Percentiles rank a stretch among this genome's conserved stretches.
phyloP scores from a whole-genome alignment of 2,329 filamentous ascomycete genomes.

The Ascocoryne sarcoides region DNA sequence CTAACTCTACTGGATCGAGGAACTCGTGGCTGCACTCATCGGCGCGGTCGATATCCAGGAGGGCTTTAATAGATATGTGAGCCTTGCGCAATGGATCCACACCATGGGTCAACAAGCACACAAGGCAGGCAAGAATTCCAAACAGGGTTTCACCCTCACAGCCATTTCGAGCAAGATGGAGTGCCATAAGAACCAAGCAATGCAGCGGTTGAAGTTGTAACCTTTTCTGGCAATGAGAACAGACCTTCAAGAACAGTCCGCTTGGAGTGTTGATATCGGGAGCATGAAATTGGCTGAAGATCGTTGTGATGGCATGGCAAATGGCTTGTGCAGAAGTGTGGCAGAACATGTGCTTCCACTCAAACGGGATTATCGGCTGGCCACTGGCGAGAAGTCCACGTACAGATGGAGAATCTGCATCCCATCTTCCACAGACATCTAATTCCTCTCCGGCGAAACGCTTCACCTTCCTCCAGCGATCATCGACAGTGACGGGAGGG shows the following conservation, averaged over 20 bases:
- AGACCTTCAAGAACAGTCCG: slow-evolving; percentile 13
- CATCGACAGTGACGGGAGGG: slow-evolving; percentile 24
- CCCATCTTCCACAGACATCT: slow-evolving; percentile 36
- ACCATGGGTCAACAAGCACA: slow-evolving; percentile 27
- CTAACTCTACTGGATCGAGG: slow-evolving; percentile 18
- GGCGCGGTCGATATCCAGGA: slow-evolving; percentile 4
- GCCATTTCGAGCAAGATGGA: slow-evolving; percentile 28
- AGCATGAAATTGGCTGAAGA: slow-evolving; percentile 16
- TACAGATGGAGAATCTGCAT: slow-evolving; percentile 31
- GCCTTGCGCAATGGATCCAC: slow-evolving; percentile 21
- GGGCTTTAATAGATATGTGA: slow-evolving; percentile 5
- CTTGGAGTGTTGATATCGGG: slow-evolving; percentile 11
- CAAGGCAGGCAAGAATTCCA: slow-evolving; percentile 30
- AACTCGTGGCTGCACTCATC: slow-evolving; percentile 18
- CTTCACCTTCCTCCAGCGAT: slow-evolving; percentile 17
- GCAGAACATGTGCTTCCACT: slow-evolving; percentile 38
- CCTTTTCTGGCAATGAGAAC: slow-evolving; percentile 26
- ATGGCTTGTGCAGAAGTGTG: slow-evolving; percentile 34
- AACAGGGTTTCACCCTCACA: slow-evolving; percentile 32
- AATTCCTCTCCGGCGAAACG: slow-evolving; percentile 33
- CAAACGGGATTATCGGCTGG: slow-evolving; percentile 22
- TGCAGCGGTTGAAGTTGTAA: slow-evolving; percentile 30
- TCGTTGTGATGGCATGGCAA: slow-evolving; percentile 28
- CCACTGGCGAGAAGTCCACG: slow-evolving; percentile 27
- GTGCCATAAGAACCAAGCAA: slow-evolving; percentile 29